These are phyloP conservation scores for Ganoderma leucocontextum DNA, from an alignment of 1,284 basidiomycete genomes.

Conservation along the genomic window DNA sequence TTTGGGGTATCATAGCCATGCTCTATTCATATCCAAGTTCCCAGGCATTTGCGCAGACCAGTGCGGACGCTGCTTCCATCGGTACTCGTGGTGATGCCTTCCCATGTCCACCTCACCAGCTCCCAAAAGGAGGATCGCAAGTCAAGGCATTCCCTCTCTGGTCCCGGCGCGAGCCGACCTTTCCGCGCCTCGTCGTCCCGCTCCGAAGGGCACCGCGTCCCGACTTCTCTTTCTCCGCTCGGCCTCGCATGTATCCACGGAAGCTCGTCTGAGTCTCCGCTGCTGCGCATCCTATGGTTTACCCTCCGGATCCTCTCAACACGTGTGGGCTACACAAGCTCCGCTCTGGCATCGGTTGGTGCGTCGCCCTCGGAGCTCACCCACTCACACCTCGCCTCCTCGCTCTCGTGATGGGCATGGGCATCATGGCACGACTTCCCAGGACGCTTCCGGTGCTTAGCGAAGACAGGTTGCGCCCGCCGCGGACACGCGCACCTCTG, in stretches of 20 bases:
- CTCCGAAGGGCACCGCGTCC: background rate
- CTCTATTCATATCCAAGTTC: slow-evolving; percentile 30
- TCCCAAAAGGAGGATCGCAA: background rate
- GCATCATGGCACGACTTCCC: background rate
- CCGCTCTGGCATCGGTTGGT: background rate
- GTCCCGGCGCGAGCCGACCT: slow-evolving; percentile 13
- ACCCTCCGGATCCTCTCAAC: slow-evolving; percentile 4
- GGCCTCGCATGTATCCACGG: background rate
- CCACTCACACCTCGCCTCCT: background rate
- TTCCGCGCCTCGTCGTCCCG: slow-evolving; percentile 15
- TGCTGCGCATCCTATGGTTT: slow-evolving; percentile 10
- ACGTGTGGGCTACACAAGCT: background rate
- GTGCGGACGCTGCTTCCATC: slow-evolving; percentile 22
- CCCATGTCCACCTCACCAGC: slow-evolving; percentile 21
- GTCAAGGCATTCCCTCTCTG: background rate
- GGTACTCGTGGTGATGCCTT: slow-evolving; percentile 24
- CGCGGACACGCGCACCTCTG: slow-evolving; percentile 10
- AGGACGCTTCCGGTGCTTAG: slow-evolving; percentile 1
- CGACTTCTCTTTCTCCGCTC: slow-evolving; percentile 10
- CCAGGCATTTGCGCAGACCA: slow-evolving; percentile 18
- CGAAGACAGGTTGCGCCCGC: slow-evolving; percentile 8
- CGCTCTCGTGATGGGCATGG: background rate
- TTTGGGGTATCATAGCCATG: slow-evolving; percentile 5
- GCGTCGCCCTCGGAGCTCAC: slow-evolving; percentile 1
- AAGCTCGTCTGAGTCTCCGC: slow-evolving; percentile 18